Evolutionary conservation across 225 moss, liverwort and hornwort species (phyloP).

Genomic region (Antitrichia curtipendula): DNA sequence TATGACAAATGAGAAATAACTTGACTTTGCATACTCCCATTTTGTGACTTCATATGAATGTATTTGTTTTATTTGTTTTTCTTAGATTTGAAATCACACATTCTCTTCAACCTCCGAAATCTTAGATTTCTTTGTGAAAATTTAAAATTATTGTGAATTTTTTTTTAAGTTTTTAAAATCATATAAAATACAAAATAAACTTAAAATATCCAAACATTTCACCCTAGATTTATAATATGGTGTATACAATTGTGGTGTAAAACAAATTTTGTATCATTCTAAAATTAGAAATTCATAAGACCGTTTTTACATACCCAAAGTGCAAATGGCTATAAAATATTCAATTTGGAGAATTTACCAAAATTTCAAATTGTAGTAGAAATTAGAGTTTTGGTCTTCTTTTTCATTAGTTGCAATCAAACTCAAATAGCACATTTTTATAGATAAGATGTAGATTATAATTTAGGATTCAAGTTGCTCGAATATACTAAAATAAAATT

Average conservation of each 20-base stretch:
- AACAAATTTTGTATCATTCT: not conserved
- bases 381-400: not conserved
- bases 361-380: not conserved
- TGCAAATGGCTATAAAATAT: not conserved
- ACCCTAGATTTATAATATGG: not conserved
- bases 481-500: not conserved
- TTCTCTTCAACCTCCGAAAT: not conserved
- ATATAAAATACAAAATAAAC: not conserved
- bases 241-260: not conserved
- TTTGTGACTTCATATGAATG: not conserved
- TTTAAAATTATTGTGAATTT: not conserved
- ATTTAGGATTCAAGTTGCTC: not conserved
- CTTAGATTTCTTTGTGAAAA: not conserved
- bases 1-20: no score
- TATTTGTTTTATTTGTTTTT: no score
- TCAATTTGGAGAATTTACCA: not conserved
- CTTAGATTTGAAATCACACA: not conserved
- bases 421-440: not conserved
- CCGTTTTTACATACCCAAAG: accelerated
- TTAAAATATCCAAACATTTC: not conserved
- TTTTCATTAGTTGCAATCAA: not conserved
- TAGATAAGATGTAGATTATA: not conserved
- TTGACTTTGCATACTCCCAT: not conserved
- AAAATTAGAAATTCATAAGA: not conserved
- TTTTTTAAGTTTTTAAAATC: not conserved